Evolutionary conservation across 495 filamentous ascomycete genomes (phyloP), one percentile per base, ranked within the genome.

Genomic region (Aspergillus biplanus): DNA sequence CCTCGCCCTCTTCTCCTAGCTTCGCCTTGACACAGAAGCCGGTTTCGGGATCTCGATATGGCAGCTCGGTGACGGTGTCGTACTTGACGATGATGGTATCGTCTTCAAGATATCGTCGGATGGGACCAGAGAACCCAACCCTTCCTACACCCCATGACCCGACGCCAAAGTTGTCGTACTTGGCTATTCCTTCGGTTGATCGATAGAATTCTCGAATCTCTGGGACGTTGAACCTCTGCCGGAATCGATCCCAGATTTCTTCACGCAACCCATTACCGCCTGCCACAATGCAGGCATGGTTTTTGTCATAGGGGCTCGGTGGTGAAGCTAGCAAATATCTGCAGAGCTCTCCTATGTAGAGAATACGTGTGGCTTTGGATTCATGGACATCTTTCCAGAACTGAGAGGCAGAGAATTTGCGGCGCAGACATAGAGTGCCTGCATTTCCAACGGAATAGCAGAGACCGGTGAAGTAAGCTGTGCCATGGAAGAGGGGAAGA

Each of bases 331-430:
- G 86, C 1, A 99, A 87, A 69, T 99, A 99, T 1, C 95, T 86
- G 64, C 91, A 96, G 2, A 92, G 90, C 72, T 99, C 95, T 55
- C 95, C 95, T 27, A 99, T 94, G 68, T 99, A 99, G 61, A 97
- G 89, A 59, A 98, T 91, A 4, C 90, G 80, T 0, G 90, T 97
- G 46, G 93, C 88, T 7, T 87, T 70, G n/a, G 88, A 86, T 34
- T 85, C 83, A 27, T 91, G 86, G 13, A 92, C 87, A 50, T 96
- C 92, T 46, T 87, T 82, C 91, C 92, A 97, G 80, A 96, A 98
- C 0, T 84, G 87, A 9, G 83, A 86, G n/a, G 87, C 92, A 15
- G 89, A 92, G 82, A 99, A 99, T 65, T 90, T 92, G 61, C 87
- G 90, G 33, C 78, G 70, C 2, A 83, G 68, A 57, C 80, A 83